phyloP scores from a whole-genome alignment of 192 early-diverging fungal species.

The Coemansia sp. region DNA sequence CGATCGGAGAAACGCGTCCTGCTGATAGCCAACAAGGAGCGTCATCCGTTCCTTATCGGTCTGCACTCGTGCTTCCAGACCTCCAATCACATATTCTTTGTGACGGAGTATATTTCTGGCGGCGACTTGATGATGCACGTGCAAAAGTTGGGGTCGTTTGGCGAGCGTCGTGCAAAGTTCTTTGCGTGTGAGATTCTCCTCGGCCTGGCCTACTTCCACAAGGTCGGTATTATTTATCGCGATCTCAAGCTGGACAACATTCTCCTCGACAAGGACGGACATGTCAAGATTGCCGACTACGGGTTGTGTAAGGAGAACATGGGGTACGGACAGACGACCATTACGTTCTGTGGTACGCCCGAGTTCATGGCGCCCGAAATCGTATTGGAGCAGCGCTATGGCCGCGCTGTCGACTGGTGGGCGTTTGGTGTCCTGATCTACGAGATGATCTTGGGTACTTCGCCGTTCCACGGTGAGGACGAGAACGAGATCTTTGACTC shows the following conservation, averaged over 20 bases:
- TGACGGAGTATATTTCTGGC: constrained; percentile 97
- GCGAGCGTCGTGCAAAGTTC: constrained; percentile 91
- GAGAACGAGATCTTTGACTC: constrained; percentile 99
- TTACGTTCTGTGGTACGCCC: constrained; percentile 97
- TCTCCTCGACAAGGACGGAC: constrained; percentile 86
- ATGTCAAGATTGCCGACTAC: constrained; percentile 98
- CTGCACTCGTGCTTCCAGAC: constrained; percentile 98
- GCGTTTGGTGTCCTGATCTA: constrained; percentile 87
- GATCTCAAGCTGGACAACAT: constrained; percentile 99
- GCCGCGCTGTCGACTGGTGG: constrained; percentile 99
- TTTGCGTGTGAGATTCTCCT: constrained; percentile 96
- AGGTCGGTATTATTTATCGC: constrained; percentile 91
- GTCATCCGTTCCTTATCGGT: constrained; percentile 95
- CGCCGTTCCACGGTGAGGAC: constrained; percentile 93
- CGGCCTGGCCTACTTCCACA: constrained; percentile 95
- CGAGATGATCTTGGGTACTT: constrained; percentile 90
- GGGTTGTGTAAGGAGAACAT: constrained; percentile 98
- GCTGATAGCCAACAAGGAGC: constrained; percentile 86
- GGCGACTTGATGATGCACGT: constrained; percentile 99
- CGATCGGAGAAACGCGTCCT: constrained; percentile 95
- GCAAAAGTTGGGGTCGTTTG: constrained; percentile 85
- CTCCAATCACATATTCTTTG: constrained; percentile 93
- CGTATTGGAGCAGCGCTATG: constrained; percentile 92
- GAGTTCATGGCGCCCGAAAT: constrained; percentile 99
- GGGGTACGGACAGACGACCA: constrained; percentile 84